Percentiles rank a stretch among this genome's conserved stretches.
phyloP scores from a whole-genome alignment of 257 asterid genomes.

The Solanum bulbocastanum region DNA sequence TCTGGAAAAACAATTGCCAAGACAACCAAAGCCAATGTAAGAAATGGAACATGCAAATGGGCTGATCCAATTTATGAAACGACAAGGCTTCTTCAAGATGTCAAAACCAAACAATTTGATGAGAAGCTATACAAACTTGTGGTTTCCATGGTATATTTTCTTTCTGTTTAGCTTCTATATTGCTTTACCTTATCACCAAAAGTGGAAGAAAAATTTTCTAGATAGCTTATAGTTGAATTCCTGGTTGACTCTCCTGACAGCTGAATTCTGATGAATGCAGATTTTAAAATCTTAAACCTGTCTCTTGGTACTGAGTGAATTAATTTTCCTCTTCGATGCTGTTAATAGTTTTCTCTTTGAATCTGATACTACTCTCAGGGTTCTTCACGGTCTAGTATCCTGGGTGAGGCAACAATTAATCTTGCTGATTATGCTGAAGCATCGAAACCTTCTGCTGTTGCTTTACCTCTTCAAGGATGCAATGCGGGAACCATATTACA shows the following conservation, averaged over 20 bases:
- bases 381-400: constrained; percentile 81
- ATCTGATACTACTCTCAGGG: constrained; percentile 47
- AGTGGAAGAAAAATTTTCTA: background rate
- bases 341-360: background rate
- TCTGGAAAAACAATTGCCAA: constrained; percentile 81
- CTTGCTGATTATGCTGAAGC: constrained; percentile 93
- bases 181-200: background rate
- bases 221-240: background rate
- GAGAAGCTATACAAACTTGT: constrained; percentile 91
- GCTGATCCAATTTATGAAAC: constrained; percentile 97
- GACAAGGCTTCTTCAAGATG: constrained; percentile 88
- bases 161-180: background rate
- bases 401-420: constrained; percentile 84
- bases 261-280: background rate
- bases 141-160: constrained; percentile 78
- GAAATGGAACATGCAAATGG: constrained; percentile 98
- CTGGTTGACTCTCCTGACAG: background rate
- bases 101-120: constrained; percentile 71
- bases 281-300: background rate
- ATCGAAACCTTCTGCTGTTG: constrained; percentile 55
- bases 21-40: constrained; percentile 85
- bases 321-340: background rate
- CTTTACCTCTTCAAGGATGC: constrained; percentile 85
- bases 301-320: background rate
- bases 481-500: constrained; percentile 74